These are phyloP conservation scores for Yamadazyma mexicana DNA, from an alignment of 1,139 yeast genomes.

Conservation along the genomic window DNA sequence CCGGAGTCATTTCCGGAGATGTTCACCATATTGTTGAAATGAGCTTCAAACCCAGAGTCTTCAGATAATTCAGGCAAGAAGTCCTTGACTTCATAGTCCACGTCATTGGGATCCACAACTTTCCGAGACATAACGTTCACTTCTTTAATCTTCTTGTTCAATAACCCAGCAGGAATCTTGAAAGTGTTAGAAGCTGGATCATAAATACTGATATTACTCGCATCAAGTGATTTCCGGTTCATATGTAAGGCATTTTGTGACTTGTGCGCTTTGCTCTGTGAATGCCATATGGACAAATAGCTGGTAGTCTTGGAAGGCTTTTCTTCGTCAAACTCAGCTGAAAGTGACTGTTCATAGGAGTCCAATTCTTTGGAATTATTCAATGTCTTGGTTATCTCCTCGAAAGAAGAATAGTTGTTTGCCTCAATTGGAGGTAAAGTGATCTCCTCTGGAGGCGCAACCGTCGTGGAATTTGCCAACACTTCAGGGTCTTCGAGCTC, in stretches of 20 bases:
- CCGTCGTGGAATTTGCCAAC: slow-evolving; percentile 45
- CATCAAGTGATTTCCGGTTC: slow-evolving; percentile 11
- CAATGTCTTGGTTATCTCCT: slow-evolving; percentile 33
- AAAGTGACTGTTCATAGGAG: slow-evolving; percentile 40
- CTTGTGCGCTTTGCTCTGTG: slow-evolving; percentile 23
- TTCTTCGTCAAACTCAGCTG: slow-evolving; percentile 44
- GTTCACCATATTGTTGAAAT: slow-evolving; percentile 24
- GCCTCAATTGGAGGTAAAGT: slow-evolving; percentile 41
- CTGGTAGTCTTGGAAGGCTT: slow-evolving; percentile 22
- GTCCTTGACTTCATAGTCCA: slow-evolving; percentile 35
- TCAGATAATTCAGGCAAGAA: slow-evolving; percentile 48
- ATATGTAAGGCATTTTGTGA: slow-evolving; percentile 1
- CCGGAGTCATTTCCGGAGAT: slow-evolving; percentile 14
- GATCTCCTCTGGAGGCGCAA: slow-evolving; percentile 40
- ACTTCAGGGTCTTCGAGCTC: slow-evolving; percentile 13
- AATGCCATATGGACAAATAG: slow-evolving; percentile 47
- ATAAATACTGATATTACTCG: slow-evolving; percentile 15
- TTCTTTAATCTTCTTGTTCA: slow-evolving; percentile 39
- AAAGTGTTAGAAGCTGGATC: slow-evolving; percentile 16
- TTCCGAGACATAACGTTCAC: slow-evolving; percentile 46
- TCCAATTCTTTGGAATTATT: slow-evolving; percentile 16
- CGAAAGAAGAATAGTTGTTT: slow-evolving; percentile 32
- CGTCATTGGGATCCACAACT: slow-evolving; percentile 39
- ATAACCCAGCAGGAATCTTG: slow-evolving; percentile 25
- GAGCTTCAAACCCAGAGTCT: slow-evolving; percentile 48